Conservation (phyloP, 2,329 filamentous ascomycete species). For the Botrytis deweyae region DNA sequence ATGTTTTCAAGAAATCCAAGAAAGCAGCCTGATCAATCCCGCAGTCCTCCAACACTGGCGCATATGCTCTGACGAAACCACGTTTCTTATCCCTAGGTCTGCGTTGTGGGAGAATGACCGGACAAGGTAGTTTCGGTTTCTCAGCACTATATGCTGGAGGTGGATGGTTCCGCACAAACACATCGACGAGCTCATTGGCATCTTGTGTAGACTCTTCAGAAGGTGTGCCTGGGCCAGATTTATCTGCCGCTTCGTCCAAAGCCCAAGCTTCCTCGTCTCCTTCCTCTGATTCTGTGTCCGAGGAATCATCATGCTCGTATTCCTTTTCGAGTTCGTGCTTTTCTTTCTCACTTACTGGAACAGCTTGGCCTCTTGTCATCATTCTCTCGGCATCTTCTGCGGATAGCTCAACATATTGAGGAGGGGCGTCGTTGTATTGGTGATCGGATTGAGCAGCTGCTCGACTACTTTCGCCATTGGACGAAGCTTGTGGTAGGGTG, state of each 20-base stretch:
- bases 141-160: slow-evolving; percentile 24
- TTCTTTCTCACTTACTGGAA: slow-evolving; percentile 23
- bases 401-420: slow-evolving; percentile 31
- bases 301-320: slow-evolving; percentile 22
- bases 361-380: slow-evolving; percentile 28
- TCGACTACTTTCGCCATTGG: slow-evolving; percentile 28
- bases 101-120: slow-evolving; percentile 53
- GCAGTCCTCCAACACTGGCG: slow-evolving; percentile 47
- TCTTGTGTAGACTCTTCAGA: slow-evolving; percentile 21
- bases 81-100: slow-evolving; percentile 49
- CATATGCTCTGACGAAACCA: slow-evolving; percentile 55
- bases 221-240: neutral
- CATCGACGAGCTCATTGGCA: slow-evolving; percentile 24
- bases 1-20: slow-evolving; percentile 48
- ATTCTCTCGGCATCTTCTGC: slow-evolving; percentile 26
- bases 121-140: slow-evolving; percentile 40
- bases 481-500: neutral
- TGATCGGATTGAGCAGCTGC: neutral
- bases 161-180: slow-evolving; percentile 29
- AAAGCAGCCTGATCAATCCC: slow-evolving; percentile 51
- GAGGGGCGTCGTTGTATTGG: slow-evolving; percentile 25
- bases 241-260: slow-evolving; percentile 31
- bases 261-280: slow-evolving; percentile 35
- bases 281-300: slow-evolving; percentile 27
- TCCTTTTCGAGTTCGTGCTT: slow-evolving; percentile 21